phyloP scores from a whole-genome alignment of 2,329 filamentous ascomycete genomes.

The Apiospora rasikravindrae region DNA sequence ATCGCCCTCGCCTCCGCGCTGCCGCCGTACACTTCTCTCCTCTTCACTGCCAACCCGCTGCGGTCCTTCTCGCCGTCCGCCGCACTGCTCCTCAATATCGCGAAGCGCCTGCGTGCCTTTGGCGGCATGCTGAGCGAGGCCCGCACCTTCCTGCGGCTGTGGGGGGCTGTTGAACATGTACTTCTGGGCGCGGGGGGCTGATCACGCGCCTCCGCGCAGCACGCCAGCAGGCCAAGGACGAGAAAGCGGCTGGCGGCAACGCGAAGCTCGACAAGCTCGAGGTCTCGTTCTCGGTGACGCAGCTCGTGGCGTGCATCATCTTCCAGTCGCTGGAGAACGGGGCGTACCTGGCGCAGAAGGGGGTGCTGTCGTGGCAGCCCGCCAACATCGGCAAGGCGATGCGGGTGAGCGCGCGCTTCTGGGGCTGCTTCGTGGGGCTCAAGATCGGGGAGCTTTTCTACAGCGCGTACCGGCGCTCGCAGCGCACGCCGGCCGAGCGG shows the following conservation, averaged over 20 bases:
- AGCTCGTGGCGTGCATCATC: conserved; percentile 68
- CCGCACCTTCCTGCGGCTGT: conserved; percentile 76
- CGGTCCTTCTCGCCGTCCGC: conserved; percentile 42
- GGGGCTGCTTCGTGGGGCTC: conserved; percentile 77
- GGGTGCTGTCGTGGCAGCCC: conserved; percentile 65
- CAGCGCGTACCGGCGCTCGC: conserved; percentile 47
- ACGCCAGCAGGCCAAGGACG: conserved; percentile 30
- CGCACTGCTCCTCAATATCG: conserved; percentile 53
- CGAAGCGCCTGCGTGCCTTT: conserved; percentile 62
- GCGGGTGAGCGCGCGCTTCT: conserved; percentile 78
- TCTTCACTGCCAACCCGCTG: conserved; percentile 45
- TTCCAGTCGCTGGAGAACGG: conserved; percentile 87
- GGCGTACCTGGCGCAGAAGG: conserved; percentile 76
- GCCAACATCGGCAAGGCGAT: conserved; percentile 66
- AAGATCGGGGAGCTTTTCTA: conserved; percentile 72
- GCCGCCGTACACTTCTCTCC: conserved; percentile 55
- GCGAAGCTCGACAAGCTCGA: conserved; percentile 48
- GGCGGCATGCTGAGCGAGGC: conserved; percentile 72
- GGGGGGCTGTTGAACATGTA: conserved; percentile 79
- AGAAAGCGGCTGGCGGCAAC: conserved; percentile 35
- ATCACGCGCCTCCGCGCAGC: conserved; percentile 39
- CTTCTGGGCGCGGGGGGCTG: conserved; percentile 64
- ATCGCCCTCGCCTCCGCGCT: conserved; percentile 57
- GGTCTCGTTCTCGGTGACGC: conserved; percentile 64
- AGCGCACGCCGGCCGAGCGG: conserved; percentile 42